Conservation (phyloP, 2,329 filamentous ascomycete genomes). For the Fusarium dimerum region DNA sequence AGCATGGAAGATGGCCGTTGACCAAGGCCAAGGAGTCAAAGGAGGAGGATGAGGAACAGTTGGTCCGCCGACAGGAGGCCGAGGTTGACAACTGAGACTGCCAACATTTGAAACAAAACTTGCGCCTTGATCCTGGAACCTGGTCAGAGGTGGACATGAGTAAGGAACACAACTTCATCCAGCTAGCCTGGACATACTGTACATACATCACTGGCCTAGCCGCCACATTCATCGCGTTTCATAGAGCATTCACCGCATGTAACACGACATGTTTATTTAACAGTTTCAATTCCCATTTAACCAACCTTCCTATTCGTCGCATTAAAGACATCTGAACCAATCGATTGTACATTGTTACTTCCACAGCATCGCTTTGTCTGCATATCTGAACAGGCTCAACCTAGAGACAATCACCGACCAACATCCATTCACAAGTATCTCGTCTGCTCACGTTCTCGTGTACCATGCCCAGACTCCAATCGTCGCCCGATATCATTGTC, state of each 20-base stretch:
- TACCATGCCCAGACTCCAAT: not conserved
- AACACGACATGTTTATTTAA: no score
- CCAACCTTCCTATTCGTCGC: no score
- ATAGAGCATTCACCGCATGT: not conserved
- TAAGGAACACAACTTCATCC: not conserved
- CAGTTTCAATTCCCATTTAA: no score
- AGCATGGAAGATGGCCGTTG: slow-evolving; percentile 51
- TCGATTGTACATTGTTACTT: no score
- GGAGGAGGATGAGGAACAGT: slow-evolving; percentile 14
- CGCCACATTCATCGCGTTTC: not conserved
- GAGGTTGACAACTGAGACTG: slow-evolving; percentile 3
- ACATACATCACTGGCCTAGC: not conserved
- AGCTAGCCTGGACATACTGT: not conserved
- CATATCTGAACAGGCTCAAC: no score
- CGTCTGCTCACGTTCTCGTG: not conserved
- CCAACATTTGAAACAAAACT: not conserved
- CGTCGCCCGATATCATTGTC: not conserved
- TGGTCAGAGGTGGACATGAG: no score
- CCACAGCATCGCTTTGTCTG: no score
- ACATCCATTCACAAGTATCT: no score
- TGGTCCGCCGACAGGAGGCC: slow-evolving; percentile 1
- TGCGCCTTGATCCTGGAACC: no score
- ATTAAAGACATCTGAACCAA: no score
- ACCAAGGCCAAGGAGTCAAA: slow-evolving; percentile 34
- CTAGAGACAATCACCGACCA: no score